Evolutionary conservation across 2,329 filamentous ascomycete species (phyloP).

Genomic region (Ophidiomyces ophidiicola): DNA sequence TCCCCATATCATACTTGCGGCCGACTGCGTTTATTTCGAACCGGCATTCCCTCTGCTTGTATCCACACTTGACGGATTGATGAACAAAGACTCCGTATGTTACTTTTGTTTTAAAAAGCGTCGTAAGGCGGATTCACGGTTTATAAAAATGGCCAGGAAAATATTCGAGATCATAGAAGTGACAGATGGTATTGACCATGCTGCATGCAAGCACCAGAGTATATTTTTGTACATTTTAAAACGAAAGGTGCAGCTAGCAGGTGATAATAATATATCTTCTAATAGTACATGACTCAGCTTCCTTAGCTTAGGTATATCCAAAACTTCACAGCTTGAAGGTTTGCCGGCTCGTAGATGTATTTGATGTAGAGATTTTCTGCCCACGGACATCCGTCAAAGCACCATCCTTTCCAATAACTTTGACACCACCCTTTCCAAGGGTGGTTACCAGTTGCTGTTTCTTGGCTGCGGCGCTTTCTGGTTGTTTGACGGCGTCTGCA

Average conservation of each 20-base stretch:
- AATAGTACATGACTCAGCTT: conserved; percentile 2
- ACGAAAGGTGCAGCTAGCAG: conserved; percentile 5
- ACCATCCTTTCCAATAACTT: conserved; percentile 82
- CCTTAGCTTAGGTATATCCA: neutral
- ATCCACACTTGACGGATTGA: conserved; percentile 60
- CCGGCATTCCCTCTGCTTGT: conserved; percentile 83
- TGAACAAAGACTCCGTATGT: conserved; percentile 54
- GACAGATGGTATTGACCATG: conserved; percentile 40
- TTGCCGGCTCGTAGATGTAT: conserved; percentile 20
- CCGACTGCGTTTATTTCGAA: conserved; percentile 95
- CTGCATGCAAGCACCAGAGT: conserved; percentile 28
- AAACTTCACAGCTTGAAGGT: conserved; percentile 26
- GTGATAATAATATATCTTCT: conserved; percentile 5
- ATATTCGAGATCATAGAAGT: conserved; percentile 52
- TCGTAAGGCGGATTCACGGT: conserved; percentile 64
- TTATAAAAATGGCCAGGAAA: conserved; percentile 59
- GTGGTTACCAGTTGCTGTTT: conserved; percentile 50
- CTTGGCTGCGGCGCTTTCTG: conserved; percentile 32
- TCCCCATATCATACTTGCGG: conserved; percentile 79
- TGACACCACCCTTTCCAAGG: conserved; percentile 75
- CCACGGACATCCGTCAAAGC: conserved; percentile 74
- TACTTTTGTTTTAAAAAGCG: conserved; percentile 95
- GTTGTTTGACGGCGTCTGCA: conserved; percentile 37
- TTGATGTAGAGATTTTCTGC: conserved; percentile 48
- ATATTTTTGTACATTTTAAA: conserved; percentile 27